These are phyloP conservation scores for Sodiomyces alkalinus DNA, from an alignment of 2,329 filamentous ascomycete species.

Conservation along the genomic window DNA sequence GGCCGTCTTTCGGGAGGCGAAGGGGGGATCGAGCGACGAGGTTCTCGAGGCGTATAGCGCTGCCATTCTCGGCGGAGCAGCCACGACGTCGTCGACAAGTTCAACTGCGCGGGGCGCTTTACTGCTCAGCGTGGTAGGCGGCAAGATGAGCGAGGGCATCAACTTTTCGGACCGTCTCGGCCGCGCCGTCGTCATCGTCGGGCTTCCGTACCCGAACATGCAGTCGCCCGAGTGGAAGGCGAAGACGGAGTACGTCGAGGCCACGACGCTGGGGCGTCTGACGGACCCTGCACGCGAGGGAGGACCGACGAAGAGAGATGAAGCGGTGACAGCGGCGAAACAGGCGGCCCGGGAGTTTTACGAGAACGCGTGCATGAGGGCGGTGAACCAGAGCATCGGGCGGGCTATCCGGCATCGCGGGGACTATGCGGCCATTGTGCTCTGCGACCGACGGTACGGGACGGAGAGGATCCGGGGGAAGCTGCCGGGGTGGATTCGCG, in stretches of 20 bases:
- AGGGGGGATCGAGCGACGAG: constrained; percentile 45
- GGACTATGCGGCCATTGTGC: constrained; percentile 82
- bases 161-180: constrained; percentile 91
- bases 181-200: constrained; percentile 79
- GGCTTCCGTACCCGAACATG: constrained; percentile 84
- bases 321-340: constrained; percentile 26
- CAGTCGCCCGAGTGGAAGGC: constrained; percentile 86
- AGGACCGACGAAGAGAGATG: constrained; percentile 6
- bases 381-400: constrained; percentile 93
- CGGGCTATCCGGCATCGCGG: constrained; percentile 74
- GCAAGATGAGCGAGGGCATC: constrained; percentile 92
- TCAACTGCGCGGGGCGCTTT: constrained; percentile 50
- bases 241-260: constrained; percentile 74
- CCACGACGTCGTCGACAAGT: too few relatives aligned
- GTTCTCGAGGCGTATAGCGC: constrained; percentile 58
- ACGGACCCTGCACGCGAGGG: constrained; percentile 1
- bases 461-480: constrained; percentile 59
- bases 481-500: constrained; percentile 77
- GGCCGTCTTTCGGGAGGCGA: constrained; percentile 43
- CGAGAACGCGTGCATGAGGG: constrained; percentile 90
- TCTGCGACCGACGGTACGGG: constrained; percentile 72
- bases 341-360: constrained; percentile 64
- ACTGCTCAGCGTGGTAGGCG: constrained; percentile 80
- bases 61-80: constrained; percentile 41
- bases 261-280: constrained; percentile 29